Percentiles rank a stretch among this genome's conserved stretches.
These are phyloP conservation scores for Laetiporus sulphureus DNA, from an alignment of 1,284 basidiomycete species.

Conservation along the genomic window DNA sequence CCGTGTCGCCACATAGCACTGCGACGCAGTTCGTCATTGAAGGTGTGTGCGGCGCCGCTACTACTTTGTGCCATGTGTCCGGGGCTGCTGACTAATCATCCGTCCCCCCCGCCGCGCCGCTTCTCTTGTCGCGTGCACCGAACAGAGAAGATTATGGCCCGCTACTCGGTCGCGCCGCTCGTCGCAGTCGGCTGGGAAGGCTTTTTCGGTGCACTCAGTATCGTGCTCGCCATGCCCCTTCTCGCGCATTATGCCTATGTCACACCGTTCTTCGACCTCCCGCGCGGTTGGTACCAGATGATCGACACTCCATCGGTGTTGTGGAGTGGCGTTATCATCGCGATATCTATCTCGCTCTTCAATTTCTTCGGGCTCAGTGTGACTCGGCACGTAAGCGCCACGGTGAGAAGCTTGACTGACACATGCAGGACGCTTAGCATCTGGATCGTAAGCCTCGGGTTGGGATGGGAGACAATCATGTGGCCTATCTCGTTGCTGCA, in stretches of 20 bases:
- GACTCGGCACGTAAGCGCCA: slow-evolving; percentile 85
- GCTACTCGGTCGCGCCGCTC: slow-evolving; percentile 86
- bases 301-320: slow-evolving; percentile 74
- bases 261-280: slow-evolving; percentile 71
- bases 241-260: slow-evolving; percentile 55
- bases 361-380: slow-evolving; percentile 95
- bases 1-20: slow-evolving; percentile 43
- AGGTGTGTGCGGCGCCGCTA: slow-evolving; percentile 48
- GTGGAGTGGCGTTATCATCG: slow-evolving; percentile 73
- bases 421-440: slow-evolving; percentile 94
- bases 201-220: slow-evolving; percentile 80
- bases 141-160: slow-evolving; percentile 84
- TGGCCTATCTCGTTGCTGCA: slow-evolving; percentile 85
- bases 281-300: slow-evolving; percentile 88
- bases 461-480: slow-evolving; percentile 91
- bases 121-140: background rate
- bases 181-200: slow-evolving; percentile 95
- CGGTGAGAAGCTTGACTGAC: slow-evolving; percentile 86
- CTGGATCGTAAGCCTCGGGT: slow-evolving; percentile 78
- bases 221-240: slow-evolving; percentile 70
- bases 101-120: background rate
- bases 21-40: slow-evolving; percentile 94
- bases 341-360: slow-evolving; percentile 72
- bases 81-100: slow-evolving; percentile 3
- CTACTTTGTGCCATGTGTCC: background rate